Conservation (phyloP, 805 yeast species). For the Wickerhamomyces chambardii region DNA sequence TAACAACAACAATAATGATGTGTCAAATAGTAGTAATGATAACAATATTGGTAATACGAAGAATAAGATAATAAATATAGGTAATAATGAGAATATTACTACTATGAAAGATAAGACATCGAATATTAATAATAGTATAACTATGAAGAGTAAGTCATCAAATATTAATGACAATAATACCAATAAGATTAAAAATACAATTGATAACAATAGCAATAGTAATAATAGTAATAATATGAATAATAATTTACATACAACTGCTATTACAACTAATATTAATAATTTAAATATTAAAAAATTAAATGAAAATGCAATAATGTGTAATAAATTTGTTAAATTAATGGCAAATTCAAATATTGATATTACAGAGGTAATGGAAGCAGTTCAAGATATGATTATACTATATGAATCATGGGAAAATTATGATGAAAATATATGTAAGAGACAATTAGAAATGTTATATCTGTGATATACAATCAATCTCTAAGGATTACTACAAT, state of each 20-base stretch:
- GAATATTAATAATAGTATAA: no score
- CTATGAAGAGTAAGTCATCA: no score
- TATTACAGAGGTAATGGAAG: conserved; percentile 67
- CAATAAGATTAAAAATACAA: not conserved
- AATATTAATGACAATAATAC: no score
- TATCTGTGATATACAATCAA: no score
- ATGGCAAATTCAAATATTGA: conserved; percentile 73
- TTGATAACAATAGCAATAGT: not conserved
- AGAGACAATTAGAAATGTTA: conserved; percentile 13
- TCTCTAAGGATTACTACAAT: no score
- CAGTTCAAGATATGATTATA: conserved; percentile 76
- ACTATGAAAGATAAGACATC: no score
- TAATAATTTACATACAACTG: not conserved
- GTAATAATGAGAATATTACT: no score
- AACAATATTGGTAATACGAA: no score
- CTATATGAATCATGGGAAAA: conserved; percentile 81
- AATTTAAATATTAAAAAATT: conserved; percentile 3
- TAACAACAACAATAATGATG: no score
- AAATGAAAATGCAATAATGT: not conserved
- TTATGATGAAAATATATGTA: conserved; percentile 50
- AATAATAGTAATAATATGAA: no score
- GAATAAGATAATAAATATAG: no score
- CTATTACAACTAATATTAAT: not conserved
- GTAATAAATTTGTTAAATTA: conserved; percentile 27
- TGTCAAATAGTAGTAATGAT: no score